Evolutionary conservation across 139 green algal species (phyloP).

Genomic region (Asterochloris sp.): DNA sequence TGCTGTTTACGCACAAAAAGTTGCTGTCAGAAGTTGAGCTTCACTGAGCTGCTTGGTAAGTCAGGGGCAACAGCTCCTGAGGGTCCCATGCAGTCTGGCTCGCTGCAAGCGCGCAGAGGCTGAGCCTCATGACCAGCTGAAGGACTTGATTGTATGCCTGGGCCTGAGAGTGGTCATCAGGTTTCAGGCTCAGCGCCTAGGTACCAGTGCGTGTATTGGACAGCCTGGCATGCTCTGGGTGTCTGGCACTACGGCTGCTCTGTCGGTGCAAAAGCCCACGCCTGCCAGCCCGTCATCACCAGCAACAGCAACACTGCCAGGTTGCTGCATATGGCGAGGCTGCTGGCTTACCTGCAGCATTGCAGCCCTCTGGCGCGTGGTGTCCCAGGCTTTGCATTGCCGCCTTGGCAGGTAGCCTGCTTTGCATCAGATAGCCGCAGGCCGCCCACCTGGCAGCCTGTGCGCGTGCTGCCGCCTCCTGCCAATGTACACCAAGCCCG

Average conservation of each 20-base stretch:
- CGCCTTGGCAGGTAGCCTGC: no score
- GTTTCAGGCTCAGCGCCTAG: background rate
- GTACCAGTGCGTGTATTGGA: no score
- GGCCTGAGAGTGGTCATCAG: conserved; percentile 32
- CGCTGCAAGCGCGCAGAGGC: background rate
- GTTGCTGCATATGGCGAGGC: background rate
- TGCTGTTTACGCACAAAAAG: background rate
- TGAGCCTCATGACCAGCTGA: conserved; percentile 53
- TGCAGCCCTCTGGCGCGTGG: background rate
- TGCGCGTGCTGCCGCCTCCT: background rate
- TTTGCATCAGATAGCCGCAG: no score
- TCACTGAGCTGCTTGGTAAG: background rate
- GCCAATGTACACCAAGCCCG: background rate
- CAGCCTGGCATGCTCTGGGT: no score
- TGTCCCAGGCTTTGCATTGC: background rate
- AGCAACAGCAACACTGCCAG: background rate
- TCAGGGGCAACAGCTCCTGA: background rate
- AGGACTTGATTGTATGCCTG: conserved; percentile 66
- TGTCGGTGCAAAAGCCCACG: no score
- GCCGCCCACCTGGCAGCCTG: background rate
- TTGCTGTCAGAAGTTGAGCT: background rate
- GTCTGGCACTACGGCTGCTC: no score
- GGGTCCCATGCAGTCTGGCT: background rate
- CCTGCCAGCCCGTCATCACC: no score
- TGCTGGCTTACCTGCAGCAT: background rate